Evolutionary conservation across 2,329 filamentous ascomycete species (phyloP), one percentile per base, ranked within the genome.

Genomic region (Cytospora piceae): DNA sequence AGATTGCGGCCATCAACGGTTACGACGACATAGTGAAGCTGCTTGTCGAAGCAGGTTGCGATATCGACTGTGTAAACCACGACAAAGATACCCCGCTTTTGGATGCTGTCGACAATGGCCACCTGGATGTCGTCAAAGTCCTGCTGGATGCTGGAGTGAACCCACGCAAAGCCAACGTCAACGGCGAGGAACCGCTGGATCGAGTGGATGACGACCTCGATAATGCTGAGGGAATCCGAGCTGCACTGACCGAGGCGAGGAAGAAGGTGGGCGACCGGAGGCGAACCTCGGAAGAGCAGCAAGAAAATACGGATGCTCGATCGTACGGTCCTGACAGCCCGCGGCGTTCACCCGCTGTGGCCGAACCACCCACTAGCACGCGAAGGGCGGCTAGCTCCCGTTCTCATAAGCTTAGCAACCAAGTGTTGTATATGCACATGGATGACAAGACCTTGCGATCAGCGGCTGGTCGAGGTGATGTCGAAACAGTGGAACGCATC

Each of bases 101-200:
- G 62, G 95, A 99, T 80, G 95, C 95, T 6, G 93, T 98, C 32
- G 95, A 98, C 71, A 99, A 99, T 73, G 92, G 92, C 0, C 94
- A 99, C 74, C 76, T 97, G 9, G 91, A 91, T 22, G 94, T 98
- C 4, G 91, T 99, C 52, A 92, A 88, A 72, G 82, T 97, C 12
- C 81, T 99, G 39, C 82, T 99, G 2, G 87, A 90, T 63, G 90
- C 94, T 64, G 94, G 94, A 14, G 94, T 96, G 15, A 96, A 99
- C 74, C 95, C 95, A 58, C 89, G 93, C 58, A 91, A 93, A 70
- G 89, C 93, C 56, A 97, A 98, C 74, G 89, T 92, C n/a, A 90
- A 93, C 72, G 95, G 95, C 6, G 90, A 97, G 74, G 93, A 97
- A 73, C 94, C 95, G 0, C 85, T 97, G 37, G 94, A 97, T 71